A percentile compares a stretch with the other conserved stretches of the same genome.
phyloP scores from a whole-genome alignment of 768 basidiomycete species.

The Naganishia friedmannii region DNA sequence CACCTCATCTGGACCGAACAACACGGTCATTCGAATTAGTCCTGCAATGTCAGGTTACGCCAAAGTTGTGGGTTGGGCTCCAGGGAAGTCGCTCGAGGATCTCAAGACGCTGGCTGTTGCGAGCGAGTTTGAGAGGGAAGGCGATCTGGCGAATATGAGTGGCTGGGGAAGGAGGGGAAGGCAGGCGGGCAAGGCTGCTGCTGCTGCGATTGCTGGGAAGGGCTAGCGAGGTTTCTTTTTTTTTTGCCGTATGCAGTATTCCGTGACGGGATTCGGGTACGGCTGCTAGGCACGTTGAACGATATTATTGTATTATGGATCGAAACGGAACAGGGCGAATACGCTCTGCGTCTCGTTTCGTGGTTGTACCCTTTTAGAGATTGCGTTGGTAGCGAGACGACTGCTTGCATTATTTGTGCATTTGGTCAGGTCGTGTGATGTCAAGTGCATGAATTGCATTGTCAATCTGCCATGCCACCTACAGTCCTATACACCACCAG shows the following conservation, averaged over 20 bases:
- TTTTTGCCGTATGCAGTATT: too few relatives aligned
- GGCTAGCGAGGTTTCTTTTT: not conserved
- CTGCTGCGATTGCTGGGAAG: conserved; percentile 5
- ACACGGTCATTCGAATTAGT: conserved; percentile 23
- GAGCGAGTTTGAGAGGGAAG: conserved; percentile 34
- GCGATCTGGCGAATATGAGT: conserved; percentile 31
- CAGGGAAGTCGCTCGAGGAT: conserved; percentile 31
- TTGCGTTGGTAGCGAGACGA: not conserved
- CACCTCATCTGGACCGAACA: conserved; percentile 23
- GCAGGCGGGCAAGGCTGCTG: conserved; percentile 23
- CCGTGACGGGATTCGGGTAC: not conserved
- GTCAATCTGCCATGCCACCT: too few relatives aligned
- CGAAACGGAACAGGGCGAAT: not conserved
- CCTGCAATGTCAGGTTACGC: conserved; percentile 31
- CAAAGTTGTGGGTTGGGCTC: conserved; percentile 31
- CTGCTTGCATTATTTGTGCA: too few relatives aligned
- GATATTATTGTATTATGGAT: not conserved
- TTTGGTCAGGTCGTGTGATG: too few relatives aligned
- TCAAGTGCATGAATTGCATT: too few relatives aligned
- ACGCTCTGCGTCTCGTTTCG: not conserved
- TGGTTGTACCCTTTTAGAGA: not conserved
- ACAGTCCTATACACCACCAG: too few relatives aligned
- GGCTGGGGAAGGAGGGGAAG: conserved; percentile 31
- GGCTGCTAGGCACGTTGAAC: not conserved
- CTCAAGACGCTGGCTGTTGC: conserved; percentile 22